A percentile compares a stretch with the other conserved stretches of the same genome.
Conservation (phyloP, 2,329 filamentous ascomycete species). For the Torrubiella hemipterigena region DNA sequence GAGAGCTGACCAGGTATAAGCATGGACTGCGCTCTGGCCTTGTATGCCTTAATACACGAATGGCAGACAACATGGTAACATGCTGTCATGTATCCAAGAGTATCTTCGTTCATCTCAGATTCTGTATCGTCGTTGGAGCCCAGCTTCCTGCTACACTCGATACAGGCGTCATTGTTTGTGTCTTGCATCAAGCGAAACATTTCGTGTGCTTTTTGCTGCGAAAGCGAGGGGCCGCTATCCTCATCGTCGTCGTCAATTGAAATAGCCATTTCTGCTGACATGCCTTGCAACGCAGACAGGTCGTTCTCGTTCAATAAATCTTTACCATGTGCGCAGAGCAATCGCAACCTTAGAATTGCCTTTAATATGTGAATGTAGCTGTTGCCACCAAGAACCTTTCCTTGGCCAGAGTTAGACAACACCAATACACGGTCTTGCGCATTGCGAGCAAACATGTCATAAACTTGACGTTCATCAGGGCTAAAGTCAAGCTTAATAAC, state of each 20-base stretch:
- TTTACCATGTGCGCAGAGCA: constrained; percentile 89
- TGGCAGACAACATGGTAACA: constrained; percentile 82
- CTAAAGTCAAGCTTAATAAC: constrained; percentile 66
- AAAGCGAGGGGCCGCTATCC: constrained; percentile 43
- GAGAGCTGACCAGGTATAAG: constrained; percentile 22
- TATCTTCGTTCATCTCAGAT: constrained; percentile 46
- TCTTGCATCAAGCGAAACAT: constrained; percentile 78
- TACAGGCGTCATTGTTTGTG: constrained; percentile 64
- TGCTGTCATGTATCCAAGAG: constrained; percentile 68
- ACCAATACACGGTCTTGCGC: constrained; percentile 70
- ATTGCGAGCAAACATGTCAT: constrained; percentile 74
- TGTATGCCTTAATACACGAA: constrained; percentile 53
- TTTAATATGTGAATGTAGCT: constrained; percentile 92
- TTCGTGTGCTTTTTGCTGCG: constrained; percentile 66
- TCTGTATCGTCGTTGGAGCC: constrained; percentile 43
- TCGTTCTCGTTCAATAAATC: constrained; percentile 82
- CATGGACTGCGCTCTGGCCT: constrained; percentile 34
- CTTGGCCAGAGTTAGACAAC: constrained; percentile 45
- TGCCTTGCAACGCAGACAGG: constrained; percentile 64
- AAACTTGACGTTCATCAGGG: constrained; percentile 61
- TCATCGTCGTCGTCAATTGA: constrained; percentile 74
- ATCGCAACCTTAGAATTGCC: constrained; percentile 75
- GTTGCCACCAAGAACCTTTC: constrained; percentile 63
- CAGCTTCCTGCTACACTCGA: constrained; percentile 55
- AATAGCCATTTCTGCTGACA: constrained; percentile 76